Evolutionary conservation across 2,329 filamentous ascomycete species (phyloP).

Genomic region (Curvularia spicifera): DNA sequence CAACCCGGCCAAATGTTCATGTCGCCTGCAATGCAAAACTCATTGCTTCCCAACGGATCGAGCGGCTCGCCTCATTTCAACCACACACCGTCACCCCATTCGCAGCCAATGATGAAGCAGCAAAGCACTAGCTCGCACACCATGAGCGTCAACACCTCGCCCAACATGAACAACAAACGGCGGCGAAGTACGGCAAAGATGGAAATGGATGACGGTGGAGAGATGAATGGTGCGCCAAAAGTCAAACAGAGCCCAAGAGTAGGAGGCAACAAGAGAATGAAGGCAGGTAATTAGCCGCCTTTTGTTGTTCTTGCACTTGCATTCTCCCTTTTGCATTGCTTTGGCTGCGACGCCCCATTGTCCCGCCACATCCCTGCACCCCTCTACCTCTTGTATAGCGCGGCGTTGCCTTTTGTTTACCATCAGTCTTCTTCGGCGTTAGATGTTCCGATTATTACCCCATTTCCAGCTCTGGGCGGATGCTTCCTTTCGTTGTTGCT

Average conservation of each 20-base stretch:
- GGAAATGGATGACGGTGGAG: constrained; percentile 60
- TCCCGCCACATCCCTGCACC: constrained; percentile 13
- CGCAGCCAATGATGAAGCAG: constrained; percentile 62
- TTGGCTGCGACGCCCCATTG: constrained; percentile 11
- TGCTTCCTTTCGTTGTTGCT: background rate
- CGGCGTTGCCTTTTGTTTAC: constrained; percentile 30
- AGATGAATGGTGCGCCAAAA: constrained; percentile 51
- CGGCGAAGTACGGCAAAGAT: constrained; percentile 67
- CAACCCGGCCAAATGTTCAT: constrained; percentile 56
- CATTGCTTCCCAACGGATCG: constrained; percentile 56
- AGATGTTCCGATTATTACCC: constrained; percentile 16
- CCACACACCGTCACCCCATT: constrained; percentile 57
- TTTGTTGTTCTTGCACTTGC: background rate
- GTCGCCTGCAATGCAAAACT: constrained; percentile 64
- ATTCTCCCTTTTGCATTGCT: constrained; percentile 4
- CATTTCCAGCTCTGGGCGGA: constrained; percentile 10
- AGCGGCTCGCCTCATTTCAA: constrained; percentile 57
- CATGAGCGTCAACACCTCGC: constrained; percentile 67
- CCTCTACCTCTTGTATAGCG: constrained; percentile 34
- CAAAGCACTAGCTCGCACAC: constrained; percentile 62
- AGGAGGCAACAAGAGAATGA: constrained; percentile 49
- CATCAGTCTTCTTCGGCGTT: constrained; percentile 13
- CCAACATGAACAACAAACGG: constrained; percentile 65
- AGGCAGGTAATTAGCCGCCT: constrained; percentile 31
- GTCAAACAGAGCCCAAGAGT: constrained; percentile 60